phyloP scores from a whole-genome alignment of 805 yeast species.

The Brettanomyces sp. region DNA sequence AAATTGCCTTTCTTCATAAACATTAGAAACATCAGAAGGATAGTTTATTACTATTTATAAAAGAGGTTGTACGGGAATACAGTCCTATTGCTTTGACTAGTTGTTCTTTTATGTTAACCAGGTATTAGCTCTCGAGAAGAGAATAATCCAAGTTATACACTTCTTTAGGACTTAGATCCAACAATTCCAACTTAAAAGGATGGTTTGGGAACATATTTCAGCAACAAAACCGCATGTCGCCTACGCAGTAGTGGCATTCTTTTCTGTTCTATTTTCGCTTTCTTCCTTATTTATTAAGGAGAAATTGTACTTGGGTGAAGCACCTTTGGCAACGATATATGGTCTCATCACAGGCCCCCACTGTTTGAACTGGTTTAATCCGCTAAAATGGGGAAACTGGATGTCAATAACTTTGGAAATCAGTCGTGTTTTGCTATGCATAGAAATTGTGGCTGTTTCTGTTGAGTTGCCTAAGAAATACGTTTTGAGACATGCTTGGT shows the following conservation, averaged over 20 bases:
- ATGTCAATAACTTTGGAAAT: conserved; percentile 48
- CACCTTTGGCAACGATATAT: conserved; percentile 54
- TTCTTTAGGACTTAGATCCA: not conserved
- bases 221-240: conserved; percentile 27
- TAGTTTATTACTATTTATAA: too few relatives aligned
- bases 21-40: too few relatives aligned
- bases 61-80: too few relatives aligned
- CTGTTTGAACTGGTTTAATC: conserved; percentile 48
- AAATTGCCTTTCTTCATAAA: too few relatives aligned
- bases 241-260: conserved; percentile 55
- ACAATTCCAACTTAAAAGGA: conserved; percentile 2
- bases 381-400: conserved; percentile 47
- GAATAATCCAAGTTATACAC: too few relatives aligned
- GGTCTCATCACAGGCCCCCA: conserved; percentile 56
- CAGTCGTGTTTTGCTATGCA: conserved; percentile 54
- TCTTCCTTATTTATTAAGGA: conserved; percentile 53
- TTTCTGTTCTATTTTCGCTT: conserved; percentile 47
- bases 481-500: conserved; percentile 48
- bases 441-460: conserved; percentile 66
- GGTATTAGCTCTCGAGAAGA: too few relatives aligned
- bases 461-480: conserved; percentile 66
- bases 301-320: conserved; percentile 53
- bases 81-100: too few relatives aligned
- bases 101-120: too few relatives aligned
- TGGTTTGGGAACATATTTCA: conserved; percentile 26